A percentile compares a stretch with the other conserved stretches of the same genome.
phyloP scores from a whole-genome alignment of 345 rosid species.

The Psidium friedrichsthalianum region DNA sequence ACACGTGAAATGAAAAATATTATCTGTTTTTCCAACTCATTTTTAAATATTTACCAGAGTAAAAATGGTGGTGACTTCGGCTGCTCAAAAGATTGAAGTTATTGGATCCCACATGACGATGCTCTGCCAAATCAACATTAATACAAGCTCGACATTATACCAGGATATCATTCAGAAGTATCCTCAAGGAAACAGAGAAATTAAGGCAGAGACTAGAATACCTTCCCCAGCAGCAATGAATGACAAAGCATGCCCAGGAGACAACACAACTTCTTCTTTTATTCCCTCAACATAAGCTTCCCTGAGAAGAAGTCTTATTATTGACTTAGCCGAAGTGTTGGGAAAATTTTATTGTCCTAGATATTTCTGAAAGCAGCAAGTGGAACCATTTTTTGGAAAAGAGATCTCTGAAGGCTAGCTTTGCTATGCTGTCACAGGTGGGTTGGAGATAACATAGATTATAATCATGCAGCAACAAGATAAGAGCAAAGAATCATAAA shows the following conservation, averaged over 20 bases:
- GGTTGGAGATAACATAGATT: neutral
- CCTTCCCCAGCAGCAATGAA: constrained; percentile 99
- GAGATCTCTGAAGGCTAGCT: no score
- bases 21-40: neutral
- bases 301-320: constrained; percentile 31
- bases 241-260: constrained; percentile 97
- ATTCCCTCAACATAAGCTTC: constrained; percentile 99
- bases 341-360: neutral
- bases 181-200: neutral
- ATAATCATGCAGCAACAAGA: neutral
- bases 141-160: neutral
- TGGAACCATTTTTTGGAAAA: no score
- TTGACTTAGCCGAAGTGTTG: neutral
- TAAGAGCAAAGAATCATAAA: neutral
- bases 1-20: neutral
- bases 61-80: constrained; percentile 97
- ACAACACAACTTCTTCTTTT: constrained; percentile 97
- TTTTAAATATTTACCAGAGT: constrained; percentile 53
- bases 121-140: constrained; percentile 37
- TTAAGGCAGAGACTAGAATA: constrained; percentile 3
- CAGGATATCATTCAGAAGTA: neutral
- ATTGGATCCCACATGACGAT: constrained; percentile 99
- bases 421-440: no score
- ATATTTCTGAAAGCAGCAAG: neutral
- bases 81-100: constrained; percentile 94